Base-by-base conservation (phyloP, 805 yeast genomes). In the Nakazawaea wickerhamii region DNA sequence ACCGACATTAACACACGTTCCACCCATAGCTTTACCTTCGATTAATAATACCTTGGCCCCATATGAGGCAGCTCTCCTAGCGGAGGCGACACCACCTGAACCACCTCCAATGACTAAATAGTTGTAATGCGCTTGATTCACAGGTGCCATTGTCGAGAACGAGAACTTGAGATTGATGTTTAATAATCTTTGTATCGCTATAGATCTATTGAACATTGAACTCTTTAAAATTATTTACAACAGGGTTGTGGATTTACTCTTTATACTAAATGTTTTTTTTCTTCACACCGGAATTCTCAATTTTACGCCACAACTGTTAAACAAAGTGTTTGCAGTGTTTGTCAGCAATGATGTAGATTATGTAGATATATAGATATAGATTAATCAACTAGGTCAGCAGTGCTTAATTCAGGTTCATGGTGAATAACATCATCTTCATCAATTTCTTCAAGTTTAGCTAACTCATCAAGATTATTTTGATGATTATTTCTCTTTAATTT, bases 1-100 rank as follows among this genome's bases (percentile, higher is more conserved):
- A 17, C 99, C 99, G 34, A 91, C 98, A 61, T 93, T 93, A 48
- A 93, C 99, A 75, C 99, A 93, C 32, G 99, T 93, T 22, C 99
- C 99, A 46, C 99, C 99, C 65, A 93, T 74, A 50, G 71, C 81
- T 41, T 79, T 77, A 31, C 86, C 78, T 64, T 93, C 99, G 41
- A 93, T 72, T 17, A 93, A 58, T 41, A 90, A 68, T 1, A 93
- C 82, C 52, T 88, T 87, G 20, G 95, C 95, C 20, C 99, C 99
- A 54, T 90, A 79, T 25, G 79, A 74, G 28, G 98, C 96, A 10
- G 99, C 98, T 55, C 98, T 79, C 64, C 99, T 81, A 13, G 97
- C 95, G 17, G 95, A 81, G n/a, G 99, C 96, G 35, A 93, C 97
- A 52, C 99, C 99, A 36, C 98, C 99, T 28, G 96, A 88, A 11